Base-by-base conservation (phyloP, 1,284 basidiomycete species). In the Leccinum huronense region DNA sequence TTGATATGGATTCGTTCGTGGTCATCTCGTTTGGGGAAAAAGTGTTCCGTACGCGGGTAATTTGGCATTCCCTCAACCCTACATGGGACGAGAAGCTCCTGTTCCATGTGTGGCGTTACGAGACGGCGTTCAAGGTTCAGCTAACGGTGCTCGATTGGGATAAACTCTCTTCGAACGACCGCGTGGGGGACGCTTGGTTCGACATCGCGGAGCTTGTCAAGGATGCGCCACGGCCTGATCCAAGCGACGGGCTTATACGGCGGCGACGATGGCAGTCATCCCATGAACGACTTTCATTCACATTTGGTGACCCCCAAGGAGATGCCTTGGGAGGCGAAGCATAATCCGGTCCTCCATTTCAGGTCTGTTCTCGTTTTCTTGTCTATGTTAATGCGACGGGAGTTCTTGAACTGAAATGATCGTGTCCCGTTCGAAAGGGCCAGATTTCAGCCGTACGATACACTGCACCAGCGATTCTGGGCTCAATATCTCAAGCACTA, bases 1-100 rank as follows among this genome's bases (percentile, higher is more conserved):
- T 89, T 86, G 96, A 98, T 74, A 98, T 98, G 95, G 95, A 99
- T 72, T 95, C 96, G 0, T 98, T 98, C 72, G 92, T 95, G 14
- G 95, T 99, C 68, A 86, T 96, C 68, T 95, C 94, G 2, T 99
- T 99, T 69, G 93, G 95, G 42, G 96, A 97, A 79, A 98, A 98
- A 77, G 93, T 98, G 10, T 98, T 98, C 79, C 85, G 96, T 3
- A 98, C 95, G 0, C 89, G 94, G 56, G 89, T 95, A 34, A 90
- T 96, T 66, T 86, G 94, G 10, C 94, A 96, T 75, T 91, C 88
- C 13, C 85, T 95, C 66, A 95, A 94, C 74, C 97, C 97, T 0
- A 83, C 85, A 0, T 98, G 95, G 94, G 92, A 98, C 69, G 95
- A 98, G 78, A 97, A 97, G 77, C 82, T 99, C 2, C 83, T 98